Evolutionary conservation across 2,329 filamentous ascomycete genomes (phyloP).

Genomic region (Cladophialophora chaetospira): DNA sequence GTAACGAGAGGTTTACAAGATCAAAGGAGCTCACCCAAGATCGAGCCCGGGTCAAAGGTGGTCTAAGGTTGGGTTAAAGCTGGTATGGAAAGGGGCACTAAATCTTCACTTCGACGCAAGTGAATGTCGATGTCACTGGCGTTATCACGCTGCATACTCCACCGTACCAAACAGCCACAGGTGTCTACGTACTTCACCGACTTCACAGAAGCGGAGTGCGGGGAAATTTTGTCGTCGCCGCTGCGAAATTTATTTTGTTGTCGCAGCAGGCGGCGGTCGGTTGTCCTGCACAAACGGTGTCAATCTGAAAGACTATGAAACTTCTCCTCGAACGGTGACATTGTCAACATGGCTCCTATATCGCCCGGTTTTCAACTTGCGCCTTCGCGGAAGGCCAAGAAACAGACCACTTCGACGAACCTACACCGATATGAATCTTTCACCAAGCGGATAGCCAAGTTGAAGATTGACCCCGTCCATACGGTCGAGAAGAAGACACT

Average conservation of each 20-base stretch:
- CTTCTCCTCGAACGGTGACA: not conserved
- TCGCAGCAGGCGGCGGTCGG: too few species aligned
- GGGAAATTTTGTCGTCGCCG: slow-evolving; percentile 1
- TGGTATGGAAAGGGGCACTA: too few species aligned
- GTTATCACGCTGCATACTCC: too few species aligned
- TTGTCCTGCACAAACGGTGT: not conserved
- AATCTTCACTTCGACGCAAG: too few species aligned
- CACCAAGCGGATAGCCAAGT: slow-evolving; percentile 81
- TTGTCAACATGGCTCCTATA: slow-evolving; percentile 47
- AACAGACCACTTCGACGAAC: slow-evolving; percentile 69
- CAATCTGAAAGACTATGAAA: not conserved
- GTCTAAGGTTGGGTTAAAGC: too few species aligned
- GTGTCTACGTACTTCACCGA: too few species aligned
- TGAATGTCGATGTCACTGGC: too few species aligned
- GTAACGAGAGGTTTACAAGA: too few species aligned
- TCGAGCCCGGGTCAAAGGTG: too few species aligned
- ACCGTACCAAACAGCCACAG: too few species aligned
- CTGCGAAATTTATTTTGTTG: not conserved
- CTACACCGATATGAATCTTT: slow-evolving; percentile 92
- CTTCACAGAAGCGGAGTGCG: too few species aligned
- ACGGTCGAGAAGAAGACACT: slow-evolving; percentile 71
- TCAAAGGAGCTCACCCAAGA: too few species aligned
- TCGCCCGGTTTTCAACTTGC: slow-evolving; percentile 69
- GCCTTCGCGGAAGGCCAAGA: slow-evolving; percentile 67
- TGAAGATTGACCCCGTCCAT: slow-evolving; percentile 92